Evolutionary conservation across 2,329 filamentous ascomycete species (phyloP), one percentile per base, ranked within the genome.

Genomic region (Mycogone perniciosa): DNA sequence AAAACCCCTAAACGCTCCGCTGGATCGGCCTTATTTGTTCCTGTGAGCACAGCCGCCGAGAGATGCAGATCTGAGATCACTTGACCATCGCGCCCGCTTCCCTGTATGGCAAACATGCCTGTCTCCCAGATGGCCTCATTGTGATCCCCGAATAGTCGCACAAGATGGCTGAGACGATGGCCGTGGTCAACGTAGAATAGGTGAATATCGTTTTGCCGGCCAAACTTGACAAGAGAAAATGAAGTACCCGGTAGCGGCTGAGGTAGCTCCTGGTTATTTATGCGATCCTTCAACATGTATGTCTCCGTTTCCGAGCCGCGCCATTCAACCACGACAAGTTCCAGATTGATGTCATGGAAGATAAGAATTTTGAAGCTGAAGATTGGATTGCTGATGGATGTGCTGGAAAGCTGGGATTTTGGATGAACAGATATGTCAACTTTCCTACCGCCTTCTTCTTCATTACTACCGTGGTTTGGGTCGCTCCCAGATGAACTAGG

Each of bases 101-200:
- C 33, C 4, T 31, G 11, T 10, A 44, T 41, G 31, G 47, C 46
- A 41, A 38, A 13, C 10, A 11, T 7, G 8, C 43, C 34, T 27
- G 40, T 35, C 26, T 7, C 37, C 49, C 49, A 51, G n/a, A n/a
- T 13, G 3, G 30, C 33, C 9, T 35, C 30, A 7, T 31, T 26
- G 8, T 43, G 37, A 33, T 20, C 29, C 10, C 29, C 34, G 7
- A 31, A 31, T 10, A 26, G 30, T 13, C 44, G 49, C 3, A 47
- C 20, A 9, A 51, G 2, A 13, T 51, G 49, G n/a, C 29, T 31
- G 11, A 37, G 4, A 27, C 31, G 43, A 26, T 34, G 37, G 1
- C 31, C 29, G 4, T 27, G 31, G n/a, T 46, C 49, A 7, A 51
- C 6, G 26, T 47, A 51, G n/a, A 51, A 51, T 8, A 51, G 10